Conservation (phyloP, 805 yeast genomes). For the Kazachstania martiniae region DNA sequence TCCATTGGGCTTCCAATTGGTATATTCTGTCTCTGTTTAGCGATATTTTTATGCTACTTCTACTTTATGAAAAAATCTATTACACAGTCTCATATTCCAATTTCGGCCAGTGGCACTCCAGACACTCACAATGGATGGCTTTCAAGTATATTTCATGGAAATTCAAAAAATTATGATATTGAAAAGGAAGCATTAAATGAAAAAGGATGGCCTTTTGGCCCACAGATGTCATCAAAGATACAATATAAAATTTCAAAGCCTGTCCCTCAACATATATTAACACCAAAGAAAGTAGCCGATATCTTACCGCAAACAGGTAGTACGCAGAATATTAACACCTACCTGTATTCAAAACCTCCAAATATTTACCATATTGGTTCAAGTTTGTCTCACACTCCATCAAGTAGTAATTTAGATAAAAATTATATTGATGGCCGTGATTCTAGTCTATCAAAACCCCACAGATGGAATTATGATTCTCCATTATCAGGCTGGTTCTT, state of each 20-base stretch:
- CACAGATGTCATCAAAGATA: constrained; percentile 10
- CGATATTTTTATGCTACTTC: constrained; percentile 11
- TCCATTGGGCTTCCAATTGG: constrained; percentile 26
- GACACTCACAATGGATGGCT: constrained; percentile 4
- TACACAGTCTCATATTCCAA: neutral
- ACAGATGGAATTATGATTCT: constrained; percentile 25
- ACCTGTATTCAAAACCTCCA: constrained; percentile 20
- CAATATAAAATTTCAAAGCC: constrained; percentile 14
- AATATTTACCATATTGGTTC: constrained; percentile 17
- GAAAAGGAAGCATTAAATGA: constrained; percentile 3
- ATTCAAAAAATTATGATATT: neutral
- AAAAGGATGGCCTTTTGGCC: constrained; percentile 8
- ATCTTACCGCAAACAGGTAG: neutral
- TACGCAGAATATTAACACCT: constrained; percentile 11
- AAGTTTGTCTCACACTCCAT: constrained; percentile 12
- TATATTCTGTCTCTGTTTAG: constrained; percentile 15
- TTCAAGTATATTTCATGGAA: constrained; percentile 1
- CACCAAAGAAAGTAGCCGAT: neutral
- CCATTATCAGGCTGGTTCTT: constrained; percentile 28
- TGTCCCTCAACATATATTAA: neutral
- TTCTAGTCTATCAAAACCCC: neutral
- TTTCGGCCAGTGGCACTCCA: constrained; percentile 4
- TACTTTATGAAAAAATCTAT: constrained; percentile 7
- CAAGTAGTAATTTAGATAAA: neutral
- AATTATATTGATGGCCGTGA: neutral